Conservation (phyloP, 2,329 filamentous ascomycete genomes). For the Exophiala sp. region DNA sequence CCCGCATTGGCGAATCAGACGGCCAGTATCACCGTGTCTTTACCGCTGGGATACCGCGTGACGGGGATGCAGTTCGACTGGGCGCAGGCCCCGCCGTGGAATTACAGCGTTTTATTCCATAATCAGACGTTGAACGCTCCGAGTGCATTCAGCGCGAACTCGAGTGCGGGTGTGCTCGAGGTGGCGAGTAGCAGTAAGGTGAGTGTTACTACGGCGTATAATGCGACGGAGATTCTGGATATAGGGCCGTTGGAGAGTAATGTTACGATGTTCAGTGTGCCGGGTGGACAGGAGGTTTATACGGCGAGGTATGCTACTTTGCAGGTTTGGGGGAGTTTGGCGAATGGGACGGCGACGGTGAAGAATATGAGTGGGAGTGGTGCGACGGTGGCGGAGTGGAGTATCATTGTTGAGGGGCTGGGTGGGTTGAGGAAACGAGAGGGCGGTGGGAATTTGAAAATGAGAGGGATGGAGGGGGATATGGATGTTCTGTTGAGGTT, state of each 20-base stretch:
- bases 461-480: not conserved
- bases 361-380: constrained; percentile 39
- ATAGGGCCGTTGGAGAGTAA: constrained; percentile 41
- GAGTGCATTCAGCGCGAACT: constrained; percentile 22
- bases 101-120: constrained; percentile 54
- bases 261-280: constrained; percentile 33
- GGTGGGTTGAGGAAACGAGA: not conserved
- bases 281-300: constrained; percentile 29
- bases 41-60: constrained; percentile 37
- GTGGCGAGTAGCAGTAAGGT: constrained; percentile 33
- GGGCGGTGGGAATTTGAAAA: constrained; percentile 5
- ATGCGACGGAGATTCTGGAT: constrained; percentile 33
- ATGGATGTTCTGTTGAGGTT: constrained; percentile 14
- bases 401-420: constrained; percentile 35
- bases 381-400: constrained; percentile 48
- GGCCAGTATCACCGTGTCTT: constrained; percentile 56
- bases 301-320: constrained; percentile 43
- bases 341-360: constrained; percentile 37
- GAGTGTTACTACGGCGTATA: constrained; percentile 38
- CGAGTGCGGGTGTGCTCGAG: not conserved
- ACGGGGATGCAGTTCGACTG: constrained; percentile 58
- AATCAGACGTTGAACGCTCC: constrained; percentile 40
- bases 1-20: constrained; percentile 50
- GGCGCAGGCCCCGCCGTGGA: constrained; percentile 54
- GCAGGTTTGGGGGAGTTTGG: constrained; percentile 37